Base-by-base conservation (phyloP, 2,329 filamentous ascomycete species). In the Biscogniauxia marginata region DNA sequence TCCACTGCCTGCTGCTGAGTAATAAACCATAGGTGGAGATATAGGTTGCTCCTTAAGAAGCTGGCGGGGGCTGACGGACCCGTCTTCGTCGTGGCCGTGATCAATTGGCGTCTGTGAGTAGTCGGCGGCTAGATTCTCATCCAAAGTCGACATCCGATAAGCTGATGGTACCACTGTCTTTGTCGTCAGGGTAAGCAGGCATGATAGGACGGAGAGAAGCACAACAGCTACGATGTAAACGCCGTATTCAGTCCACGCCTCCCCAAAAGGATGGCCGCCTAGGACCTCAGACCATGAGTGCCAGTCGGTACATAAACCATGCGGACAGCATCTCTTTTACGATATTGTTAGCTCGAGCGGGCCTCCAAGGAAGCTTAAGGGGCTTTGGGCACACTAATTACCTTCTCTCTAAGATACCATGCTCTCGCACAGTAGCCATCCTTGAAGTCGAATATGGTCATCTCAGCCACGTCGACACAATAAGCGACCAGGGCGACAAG, bases 111-210 rank as follows among this genome's bases (percentile, higher is more conserved):
- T 65, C 2, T 71, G 70, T 2, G 75, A 70, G 55, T 77, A 68
- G 39, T 85, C 81, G 7, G 93, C 93, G 1, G 84, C 93, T 1
- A 99, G 80, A 64, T 99, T 96, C 73, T 98, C 95, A 71, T 98
- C 95, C 18, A 98, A 79, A 0, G 93, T 98, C 0, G 90, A 85
- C 57, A 98, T 83, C 0, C 89, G 90, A 63, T 96, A 89, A 1
- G 91, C 87, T 1, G 93, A 96, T 0, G 93, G 93, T 1, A 98
- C 91, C 6, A 95, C 88, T 0, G 93, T 98, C 75, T 96, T 96
- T n/a, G 95, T 97, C 24, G 86, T 86, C 46, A 98, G 76, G 0
- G 93, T 96, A 56, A 98, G 76, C 50, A 89, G 77, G 68, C 93
- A 98, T 2, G 93, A 86, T 4, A 87, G 70, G 57, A 84, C 74